Base-by-base conservation (phyloP, 176 grass and related monocot genomes). In the Olyra latifolia region DNA sequence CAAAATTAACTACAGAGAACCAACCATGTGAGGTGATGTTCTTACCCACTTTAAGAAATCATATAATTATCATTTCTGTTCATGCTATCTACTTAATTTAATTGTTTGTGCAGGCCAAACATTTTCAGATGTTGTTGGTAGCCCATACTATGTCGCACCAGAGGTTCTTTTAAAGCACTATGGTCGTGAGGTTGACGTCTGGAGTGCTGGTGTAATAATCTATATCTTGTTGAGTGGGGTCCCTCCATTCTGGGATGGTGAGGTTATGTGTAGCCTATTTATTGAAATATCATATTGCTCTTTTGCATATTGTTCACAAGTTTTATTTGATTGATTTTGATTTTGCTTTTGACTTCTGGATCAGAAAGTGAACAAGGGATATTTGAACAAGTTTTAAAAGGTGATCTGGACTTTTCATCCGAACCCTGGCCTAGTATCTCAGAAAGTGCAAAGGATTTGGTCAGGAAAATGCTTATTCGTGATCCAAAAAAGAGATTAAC, bases 331-430 rank as follows among this genome's bases (percentile, higher is more conserved):
- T 62, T 75, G 45, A 71, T 20, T n/a, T n/a, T 71, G 14, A 17
- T 38, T 46, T 38, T 46, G 12, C 27, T 64, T 9, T 53, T 66
- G 62, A 13, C 76, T 53, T 74, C 27, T 43, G 28, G 11, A 28
- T 56, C 82, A 93, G 91, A 93, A 93, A 85, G 82, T 32, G 91
- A 93, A 70, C 91, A 93, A 80, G 91, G 91, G 5, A 93, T 93
- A 90, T 93, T 93, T 85, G 91, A 93, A 87, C 88, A 93, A 90
- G 91, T 93, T 71, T 85, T 93, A 64, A 89, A 90, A 90, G 91
- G 91, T 56, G 78, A 90, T 14, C 85, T 93, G 8, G 91, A 93
- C 74, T 90, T 93, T 44, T 82, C 88, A 1, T 76, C 91, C 15
- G 91, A 93, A 17, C 91, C 91, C 17, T 93, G 91, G 91, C 91